Evolutionary conservation across 2,329 filamentous ascomycete genomes (phyloP), one percentile per base, ranked within the genome.

Genomic region (Lachnellula occidentalis): DNA sequence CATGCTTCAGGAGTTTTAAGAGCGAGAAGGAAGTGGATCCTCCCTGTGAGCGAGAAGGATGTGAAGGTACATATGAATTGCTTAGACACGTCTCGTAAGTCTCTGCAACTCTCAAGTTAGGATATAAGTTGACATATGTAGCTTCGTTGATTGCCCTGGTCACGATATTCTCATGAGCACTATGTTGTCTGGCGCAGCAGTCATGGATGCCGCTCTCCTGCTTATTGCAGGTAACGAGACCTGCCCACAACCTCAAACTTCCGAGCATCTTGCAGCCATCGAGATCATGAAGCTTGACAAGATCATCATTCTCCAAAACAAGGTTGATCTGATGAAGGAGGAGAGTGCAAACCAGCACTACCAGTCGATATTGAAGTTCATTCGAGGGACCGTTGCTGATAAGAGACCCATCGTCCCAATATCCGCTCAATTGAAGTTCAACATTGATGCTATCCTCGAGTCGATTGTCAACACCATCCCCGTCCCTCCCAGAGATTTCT

Each of bases 111-210:
- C 31, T 41, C 34, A 19, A n/a, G 57, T 46, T 41, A 22, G 7
- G 47, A 42, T 12, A 47, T 46, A n/a, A 55, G 60, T 67, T 71
- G 54, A 72, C 56, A 24, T 58, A 5, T 65, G 51, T 63, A 92
- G 90, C 15, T 99, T 97, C 72, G 94, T 97, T 65, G 94, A 97
- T 75, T 97, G 94, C 80, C 94, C 94, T 54, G 94, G 94, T 74
- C 94, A 99, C 89, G 94, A 99, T 77, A 99, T 99, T 91, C 92
- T 99, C 73, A 99, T 99, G 94, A 97, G 92, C 76, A 99, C 94
- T 67, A 99, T 99, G 94, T 86, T 99, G 80, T 99, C 94, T 70
- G 94, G 94, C 70, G 94, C 94, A 67, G 94, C 94, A 61, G 94
- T 99, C 82, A 99, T 99, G 94, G 94, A 99, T 75, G 94, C 94